A percentile compares a stretch with the other conserved stretches of the same genome.
Conservation (phyloP, 2,329 filamentous ascomycete genomes). For the Fusarium gaditjirri region DNA sequence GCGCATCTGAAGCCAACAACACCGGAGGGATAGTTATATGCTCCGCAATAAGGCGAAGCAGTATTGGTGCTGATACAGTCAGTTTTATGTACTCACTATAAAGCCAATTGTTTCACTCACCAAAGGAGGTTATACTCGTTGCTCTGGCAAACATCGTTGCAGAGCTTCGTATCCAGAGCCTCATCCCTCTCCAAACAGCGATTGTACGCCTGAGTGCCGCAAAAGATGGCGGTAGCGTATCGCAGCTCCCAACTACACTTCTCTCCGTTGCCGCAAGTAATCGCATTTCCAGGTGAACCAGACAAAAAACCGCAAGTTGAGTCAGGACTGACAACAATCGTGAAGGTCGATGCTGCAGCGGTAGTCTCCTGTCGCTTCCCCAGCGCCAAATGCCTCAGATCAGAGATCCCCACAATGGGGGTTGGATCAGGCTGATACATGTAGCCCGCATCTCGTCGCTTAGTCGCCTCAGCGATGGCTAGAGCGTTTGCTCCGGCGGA, state of each 20-base stretch:
- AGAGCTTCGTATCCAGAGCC: background rate
- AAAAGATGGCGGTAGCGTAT: background rate
- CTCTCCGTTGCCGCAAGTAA: constrained; percentile 16
- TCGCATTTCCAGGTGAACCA: constrained; percentile 25
- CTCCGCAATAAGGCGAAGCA: constrained; percentile 23
- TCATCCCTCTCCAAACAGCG: background rate
- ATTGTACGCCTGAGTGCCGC: background rate
- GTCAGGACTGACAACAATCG: constrained; percentile 13
- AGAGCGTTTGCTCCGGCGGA: background rate
- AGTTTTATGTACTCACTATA: accelerated
- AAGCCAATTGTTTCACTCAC: background rate
- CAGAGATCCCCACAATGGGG: background rate
- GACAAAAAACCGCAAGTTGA: constrained; percentile 30
- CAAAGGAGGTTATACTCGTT: constrained; percentile 30
- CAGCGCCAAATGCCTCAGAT: constrained; percentile 7
- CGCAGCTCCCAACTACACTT: constrained; percentile 22
- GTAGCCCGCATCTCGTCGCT: constrained; percentile 6
- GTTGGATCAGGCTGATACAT: constrained; percentile 16
- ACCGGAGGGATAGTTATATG: constrained; percentile 15
- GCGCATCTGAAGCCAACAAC: constrained; percentile 25
- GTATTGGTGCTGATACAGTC: constrained; percentile 6
- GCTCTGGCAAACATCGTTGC: constrained; percentile 29
- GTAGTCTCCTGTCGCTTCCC: constrained; percentile 10
- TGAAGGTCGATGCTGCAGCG: background rate
- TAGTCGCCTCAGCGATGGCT: constrained; percentile 16